A percentile compares a stretch with the other conserved stretches of the same genome.
phyloP scores from a whole-genome alignment of 768 basidiomycete species.

The Wakefieldia striispora region DNA sequence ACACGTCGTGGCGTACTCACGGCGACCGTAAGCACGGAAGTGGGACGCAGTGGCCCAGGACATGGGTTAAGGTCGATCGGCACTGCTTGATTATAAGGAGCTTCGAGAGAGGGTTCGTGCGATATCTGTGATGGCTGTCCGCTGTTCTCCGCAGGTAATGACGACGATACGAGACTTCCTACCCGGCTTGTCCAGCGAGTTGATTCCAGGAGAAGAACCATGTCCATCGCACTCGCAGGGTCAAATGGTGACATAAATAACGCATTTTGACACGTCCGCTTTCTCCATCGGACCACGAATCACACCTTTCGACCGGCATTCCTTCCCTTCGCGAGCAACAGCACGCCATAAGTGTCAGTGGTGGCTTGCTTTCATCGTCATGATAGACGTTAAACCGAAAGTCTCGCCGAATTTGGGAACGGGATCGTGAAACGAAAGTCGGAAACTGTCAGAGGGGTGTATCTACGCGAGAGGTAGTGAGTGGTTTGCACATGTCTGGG shows the following conservation, averaged over 20 bases:
- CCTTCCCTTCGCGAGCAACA: slow-evolving; percentile 69
- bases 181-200: slow-evolving; percentile 9
- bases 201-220: slow-evolving; percentile 3
- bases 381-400: slow-evolving; percentile 52
- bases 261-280: slow-evolving; percentile 35
- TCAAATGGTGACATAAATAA: slow-evolving; percentile 40
- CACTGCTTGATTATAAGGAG: slow-evolving; percentile 46
- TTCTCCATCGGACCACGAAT: slow-evolving; percentile 74
- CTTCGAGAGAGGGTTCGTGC: slow-evolving; percentile 44
- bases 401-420: slow-evolving; percentile 50
- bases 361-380: slow-evolving; percentile 51
- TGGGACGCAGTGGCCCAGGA: slow-evolving; percentile 22
- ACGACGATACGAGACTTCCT: slow-evolving; percentile 11
- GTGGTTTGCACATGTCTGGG: slow-evolving; percentile 74
- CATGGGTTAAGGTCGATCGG: slow-evolving; percentile 38
- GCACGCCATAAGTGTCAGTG: slow-evolving; percentile 79
- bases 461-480: slow-evolving; percentile 73
- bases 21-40: slow-evolving; percentile 60
- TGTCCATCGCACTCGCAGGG: slow-evolving; percentile 41
- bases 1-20: slow-evolving; percentile 68
- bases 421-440: slow-evolving; percentile 76
- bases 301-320: slow-evolving; percentile 79
- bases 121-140: slow-evolving; percentile 30
- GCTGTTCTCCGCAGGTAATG: slow-evolving; percentile 18
- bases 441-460: slow-evolving; percentile 68